Evolutionary conservation across 2,329 filamentous ascomycete genomes (phyloP), one percentile per base, ranked within the genome.

Genomic region (Pseudogymnoascus sp.): DNA sequence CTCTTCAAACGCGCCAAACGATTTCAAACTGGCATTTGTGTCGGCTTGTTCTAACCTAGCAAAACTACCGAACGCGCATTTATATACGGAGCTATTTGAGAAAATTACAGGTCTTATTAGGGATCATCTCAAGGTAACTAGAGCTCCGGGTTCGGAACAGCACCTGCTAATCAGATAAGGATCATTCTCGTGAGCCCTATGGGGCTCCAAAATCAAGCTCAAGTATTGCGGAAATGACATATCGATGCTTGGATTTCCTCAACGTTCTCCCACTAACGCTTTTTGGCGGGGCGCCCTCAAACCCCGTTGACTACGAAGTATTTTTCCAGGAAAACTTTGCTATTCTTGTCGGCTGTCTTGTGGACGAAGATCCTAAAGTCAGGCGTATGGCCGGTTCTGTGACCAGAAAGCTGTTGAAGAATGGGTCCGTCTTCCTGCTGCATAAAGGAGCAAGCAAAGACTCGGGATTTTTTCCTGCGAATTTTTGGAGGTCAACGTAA

Each of bases 21-120:
- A 76, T 61, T 88, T 87, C 73, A 87, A 87, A 71, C 78, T 87
- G 53, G 83, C 86, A 7, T 78, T 84, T 25, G 79, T 88, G 21
- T 84, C 85, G 70, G 83, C 82, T 10, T 88, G 85, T 68, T 81
- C 82, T 38, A 83, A 87, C 70, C 86, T 88, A 73, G 84, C 84
- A 7, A 78, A 80, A 60, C 78, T 83, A 64, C 73, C 76, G 4
- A 77, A 82, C 66, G 72, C 79, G 10, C 72, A 77, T 8, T 76
- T 78, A 59, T 88, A 84, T 67, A 74, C 78, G 40, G 78, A 78
- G n/a, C 73, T 89, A 2, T 87, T 86, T 69, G 72, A 76, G 5
- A 79, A 79, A 23, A 80, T 81, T 3, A 78, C 84, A 4, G 79
- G 81, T 0, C 87, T 85, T 64, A 81, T 88, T 70, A 81, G 81